Percentiles rank a stretch among this genome's conserved stretches.
phyloP scores from a whole-genome alignment of 305 asterid species.

The Fraxinus nigra region DNA sequence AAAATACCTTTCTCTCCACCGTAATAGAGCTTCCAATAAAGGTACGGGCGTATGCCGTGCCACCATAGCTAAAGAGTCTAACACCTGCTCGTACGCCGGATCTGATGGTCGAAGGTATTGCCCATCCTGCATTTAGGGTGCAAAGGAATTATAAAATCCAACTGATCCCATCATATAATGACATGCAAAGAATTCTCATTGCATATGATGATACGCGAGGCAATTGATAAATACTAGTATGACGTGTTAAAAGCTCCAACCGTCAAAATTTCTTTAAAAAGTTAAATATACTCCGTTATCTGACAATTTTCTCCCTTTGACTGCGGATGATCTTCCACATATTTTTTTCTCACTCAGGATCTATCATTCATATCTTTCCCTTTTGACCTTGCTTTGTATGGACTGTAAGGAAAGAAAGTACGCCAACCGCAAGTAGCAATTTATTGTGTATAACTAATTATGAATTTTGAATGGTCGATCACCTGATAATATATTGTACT shows the following conservation, averaged over 20 bases:
- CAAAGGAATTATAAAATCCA: slow-evolving; percentile 5
- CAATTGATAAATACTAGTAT: slow-evolving; percentile 3
- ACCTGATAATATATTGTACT: not conserved
- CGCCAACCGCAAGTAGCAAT: not conserved
- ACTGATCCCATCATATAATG: not conserved
- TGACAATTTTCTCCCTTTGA: slow-evolving; percentile 9
- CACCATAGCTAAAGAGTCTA: slow-evolving; percentile 98
- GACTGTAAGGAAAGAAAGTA: slow-evolving; percentile 12
- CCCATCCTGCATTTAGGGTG: slow-evolving; percentile 70
- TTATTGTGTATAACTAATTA: not conserved
- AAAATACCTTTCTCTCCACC: slow-evolving; percentile 92
- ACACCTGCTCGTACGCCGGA: slow-evolving; percentile 97
- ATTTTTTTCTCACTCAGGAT: not conserved
- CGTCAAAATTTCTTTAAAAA: not conserved
- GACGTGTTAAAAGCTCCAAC: not conserved
- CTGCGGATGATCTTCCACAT: not conserved
- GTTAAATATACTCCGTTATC: slow-evolving; percentile 2
- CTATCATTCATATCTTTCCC: not conserved
- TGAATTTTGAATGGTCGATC: not conserved
- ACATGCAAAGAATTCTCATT: slow-evolving; percentile 12
- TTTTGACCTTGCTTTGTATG: slow-evolving; percentile 2
- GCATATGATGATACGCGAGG: not conserved
- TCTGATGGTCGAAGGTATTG: slow-evolving; percentile 99
- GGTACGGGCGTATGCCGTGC: slow-evolving; percentile 99
- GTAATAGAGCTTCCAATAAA: slow-evolving; percentile 85